Conservation (phyloP, 192 early-diverging fungal species). For the Coemansia sp. region DNA sequence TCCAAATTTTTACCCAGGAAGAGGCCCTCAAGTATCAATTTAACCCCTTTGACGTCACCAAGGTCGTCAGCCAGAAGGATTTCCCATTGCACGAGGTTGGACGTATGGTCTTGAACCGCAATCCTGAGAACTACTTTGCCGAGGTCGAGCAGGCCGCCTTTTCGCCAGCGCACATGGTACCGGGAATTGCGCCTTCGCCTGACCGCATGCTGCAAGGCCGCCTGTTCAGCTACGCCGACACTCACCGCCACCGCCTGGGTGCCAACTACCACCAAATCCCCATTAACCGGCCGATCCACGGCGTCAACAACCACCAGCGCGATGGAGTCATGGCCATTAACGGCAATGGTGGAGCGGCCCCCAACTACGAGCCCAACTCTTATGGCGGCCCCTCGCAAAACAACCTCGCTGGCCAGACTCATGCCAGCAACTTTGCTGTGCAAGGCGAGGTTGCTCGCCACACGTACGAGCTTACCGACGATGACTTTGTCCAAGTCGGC, state of each 20-base stretch:
- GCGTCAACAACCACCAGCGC: constrained; percentile 70
- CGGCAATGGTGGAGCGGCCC: constrained; percentile 57
- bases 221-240: constrained; percentile 81
- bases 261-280: constrained; percentile 78
- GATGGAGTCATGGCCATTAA: constrained; percentile 67
- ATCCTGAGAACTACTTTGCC: constrained; percentile 83
- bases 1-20: constrained; percentile 73
- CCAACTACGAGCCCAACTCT: constrained; percentile 75
- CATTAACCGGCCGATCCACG: constrained; percentile 70
- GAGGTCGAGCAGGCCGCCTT: constrained; percentile 83
- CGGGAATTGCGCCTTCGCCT: constrained; percentile 73
- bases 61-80: constrained; percentile 76
- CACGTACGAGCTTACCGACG: constrained; percentile 55
- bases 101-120: constrained; percentile 73
- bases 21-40: constrained; percentile 69
- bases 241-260: constrained; percentile 81
- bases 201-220: constrained; percentile 86
- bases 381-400: constrained; percentile 59
- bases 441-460: constrained; percentile 61
- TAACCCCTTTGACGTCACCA: constrained; percentile 82
- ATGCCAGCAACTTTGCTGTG: constrained; percentile 46
- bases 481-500: constrained; percentile 67
- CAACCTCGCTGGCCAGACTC: constrained; percentile 55
- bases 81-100: constrained; percentile 75
- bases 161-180: constrained; percentile 72